Evolutionary conservation across 306 rosid genomes (phyloP).

Genomic region (Coriaria nepalensis): DNA sequence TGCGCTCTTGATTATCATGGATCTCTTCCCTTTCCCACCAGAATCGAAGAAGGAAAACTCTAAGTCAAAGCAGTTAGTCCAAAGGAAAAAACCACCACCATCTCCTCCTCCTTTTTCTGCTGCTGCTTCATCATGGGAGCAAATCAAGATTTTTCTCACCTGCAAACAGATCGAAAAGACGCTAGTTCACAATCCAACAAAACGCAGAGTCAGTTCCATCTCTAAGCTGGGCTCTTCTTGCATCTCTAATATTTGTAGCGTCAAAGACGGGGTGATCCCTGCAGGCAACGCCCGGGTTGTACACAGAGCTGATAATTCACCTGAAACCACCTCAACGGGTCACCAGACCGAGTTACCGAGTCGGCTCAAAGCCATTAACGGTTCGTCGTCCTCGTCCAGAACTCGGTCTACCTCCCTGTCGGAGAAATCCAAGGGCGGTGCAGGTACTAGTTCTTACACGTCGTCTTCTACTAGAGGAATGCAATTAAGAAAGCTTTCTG

Average conservation of each 20-base stretch:
- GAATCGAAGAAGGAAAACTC: too few species aligned
- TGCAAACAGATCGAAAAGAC: constrained; percentile 83
- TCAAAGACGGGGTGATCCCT: constrained; percentile 69
- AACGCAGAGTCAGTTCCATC: constrained; percentile 19
- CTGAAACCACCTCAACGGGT: constrained; percentile 75
- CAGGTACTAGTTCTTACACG: constrained; percentile 28
- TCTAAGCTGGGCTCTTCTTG: constrained; percentile 76
- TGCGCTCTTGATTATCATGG: too few species aligned
- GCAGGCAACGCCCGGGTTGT: constrained; percentile 73
- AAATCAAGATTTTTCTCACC: constrained; percentile 64
- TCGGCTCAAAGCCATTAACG: constrained; percentile 29
- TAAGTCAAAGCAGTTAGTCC: too few species aligned
- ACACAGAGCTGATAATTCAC: constrained; percentile 76
- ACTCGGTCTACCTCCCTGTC: too few species aligned
- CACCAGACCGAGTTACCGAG: constrained; percentile 47
- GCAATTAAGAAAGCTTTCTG: constrained; percentile 88
- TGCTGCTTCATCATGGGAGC: constrained; percentile 98
- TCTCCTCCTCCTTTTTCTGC: too few species aligned
- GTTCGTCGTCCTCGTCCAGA: constrained; percentile 31
- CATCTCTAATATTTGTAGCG: constrained; percentile 84
- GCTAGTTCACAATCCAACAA: constrained; percentile 59
- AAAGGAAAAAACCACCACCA: too few species aligned
- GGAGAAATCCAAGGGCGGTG: constrained; percentile 36
- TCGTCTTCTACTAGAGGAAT: constrained; percentile 65
- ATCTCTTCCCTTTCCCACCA: too few species aligned